A percentile compares a stretch with the other conserved stretches of the same genome.
Conservation (phyloP, 1,139 yeast species). For the Ogataea hybrid region DNA sequence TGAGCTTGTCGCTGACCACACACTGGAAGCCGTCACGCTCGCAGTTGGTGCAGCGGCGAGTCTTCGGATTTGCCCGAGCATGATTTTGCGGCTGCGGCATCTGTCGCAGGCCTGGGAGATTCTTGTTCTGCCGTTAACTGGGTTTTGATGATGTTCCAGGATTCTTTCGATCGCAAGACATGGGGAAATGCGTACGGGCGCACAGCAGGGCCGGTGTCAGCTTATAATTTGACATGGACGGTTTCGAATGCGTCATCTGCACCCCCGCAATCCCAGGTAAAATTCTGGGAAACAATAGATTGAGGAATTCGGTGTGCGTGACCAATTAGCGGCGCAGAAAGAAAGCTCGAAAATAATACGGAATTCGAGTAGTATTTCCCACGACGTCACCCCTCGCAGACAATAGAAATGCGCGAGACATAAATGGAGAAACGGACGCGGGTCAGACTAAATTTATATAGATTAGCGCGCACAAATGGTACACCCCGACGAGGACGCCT, state of each 20-base stretch:
- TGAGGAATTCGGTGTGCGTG: slow-evolving; percentile 9
- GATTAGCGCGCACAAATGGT: neutral
- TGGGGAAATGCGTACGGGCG: neutral
- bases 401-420: neutral
- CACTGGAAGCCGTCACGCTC: too few species aligned
- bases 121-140: slow-evolving; percentile 33
- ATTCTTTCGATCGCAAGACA: slow-evolving; percentile 9
- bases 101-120: too few species aligned
- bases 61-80: too few species aligned
- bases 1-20: too few species aligned
- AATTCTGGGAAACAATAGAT: slow-evolving; percentile 12
- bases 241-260: slow-evolving; percentile 3
- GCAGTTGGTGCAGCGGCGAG: too few species aligned
- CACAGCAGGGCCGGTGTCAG: slow-evolving; percentile 1
- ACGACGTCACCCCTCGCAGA: slow-evolving; percentile 4
- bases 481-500: slow-evolving; percentile 1
- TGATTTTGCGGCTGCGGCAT: too few species aligned
- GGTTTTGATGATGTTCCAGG: slow-evolving; percentile 34
- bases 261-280: slow-evolving; percentile 6
- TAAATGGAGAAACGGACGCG: slow-evolving; percentile 16
- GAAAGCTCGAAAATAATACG: slow-evolving; percentile 1
- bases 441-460: slow-evolving; percentile 1
- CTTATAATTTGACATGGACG: slow-evolving; percentile 9
- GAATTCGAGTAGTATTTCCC: neutral
- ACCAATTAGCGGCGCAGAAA: slow-evolving; percentile 11